phyloP scores from a whole-genome alignment of 768 basidiomycete genomes.

The Hericium rajendrae region DNA sequence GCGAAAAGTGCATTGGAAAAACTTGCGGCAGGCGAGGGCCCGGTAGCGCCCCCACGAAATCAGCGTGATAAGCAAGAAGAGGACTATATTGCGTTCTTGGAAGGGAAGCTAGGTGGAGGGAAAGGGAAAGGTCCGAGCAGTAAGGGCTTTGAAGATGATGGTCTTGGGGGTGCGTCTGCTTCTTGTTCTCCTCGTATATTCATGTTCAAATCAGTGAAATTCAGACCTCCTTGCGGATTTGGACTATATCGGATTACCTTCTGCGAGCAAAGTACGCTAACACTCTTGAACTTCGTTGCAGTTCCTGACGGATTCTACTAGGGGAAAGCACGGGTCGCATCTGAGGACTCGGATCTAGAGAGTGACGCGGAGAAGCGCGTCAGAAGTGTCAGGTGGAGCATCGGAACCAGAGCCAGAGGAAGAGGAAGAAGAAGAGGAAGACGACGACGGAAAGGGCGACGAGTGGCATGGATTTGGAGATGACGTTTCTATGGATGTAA shows the following conservation, averaged over 20 bases:
- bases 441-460: conserved; percentile 18
- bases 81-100: conserved; percentile 75
- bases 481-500: no score
- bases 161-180: conserved; percentile 60
- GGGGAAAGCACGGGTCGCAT: neutral
- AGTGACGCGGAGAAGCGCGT: conserved; percentile 19
- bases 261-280: neutral
- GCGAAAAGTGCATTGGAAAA: conserved; percentile 27
- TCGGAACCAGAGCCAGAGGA: conserved; percentile 4
- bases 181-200: neutral
- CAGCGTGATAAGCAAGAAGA: conserved; percentile 63
- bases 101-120: conserved; percentile 54
- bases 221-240: conserved; percentile 20
- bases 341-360: conserved; percentile 14
- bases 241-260: conserved; percentile 16
- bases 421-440: conserved; percentile 7
- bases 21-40: conserved; percentile 15
- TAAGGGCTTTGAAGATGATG: conserved; percentile 56
- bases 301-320: neutral
- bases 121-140: conserved; percentile 32
- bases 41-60: conserved; percentile 17
- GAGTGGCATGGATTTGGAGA: conserved; percentile 31
- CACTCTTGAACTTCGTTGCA: neutral
- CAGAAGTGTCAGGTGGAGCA: conserved; percentile 18
- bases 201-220: neutral